phyloP scores from a whole-genome alignment of 2,329 filamentous ascomycete species.

The Aspergillus sclerotialis region DNA sequence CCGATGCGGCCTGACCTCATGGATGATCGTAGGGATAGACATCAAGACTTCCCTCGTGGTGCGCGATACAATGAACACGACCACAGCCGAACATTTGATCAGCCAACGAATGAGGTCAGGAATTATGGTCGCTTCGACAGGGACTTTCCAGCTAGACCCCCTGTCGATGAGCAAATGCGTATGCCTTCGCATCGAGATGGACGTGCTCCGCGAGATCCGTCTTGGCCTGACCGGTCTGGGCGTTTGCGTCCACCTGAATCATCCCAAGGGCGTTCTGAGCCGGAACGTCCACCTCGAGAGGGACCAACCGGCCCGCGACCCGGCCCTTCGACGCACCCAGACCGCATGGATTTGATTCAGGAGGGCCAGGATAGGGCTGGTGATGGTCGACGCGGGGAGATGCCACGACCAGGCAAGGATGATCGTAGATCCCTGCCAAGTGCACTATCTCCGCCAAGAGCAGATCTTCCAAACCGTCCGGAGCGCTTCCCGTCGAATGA shows the following conservation, averaged over 20 bases:
- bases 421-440: conserved; percentile 23
- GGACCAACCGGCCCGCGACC: conserved; percentile 16
- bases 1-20: conserved; percentile 32
- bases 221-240: conserved; percentile 31
- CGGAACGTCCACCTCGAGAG: conserved; percentile 13
- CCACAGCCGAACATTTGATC: conserved; percentile 30
- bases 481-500: conserved; percentile 33
- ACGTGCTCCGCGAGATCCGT: conserved; percentile 27
- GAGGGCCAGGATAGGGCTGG: conserved; percentile 22
- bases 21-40: conserved; percentile 34
- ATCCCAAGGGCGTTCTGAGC: conserved; percentile 15
- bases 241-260: conserved; percentile 26
- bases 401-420: conserved; percentile 25
- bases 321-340: conserved; percentile 22
- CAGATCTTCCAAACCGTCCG: conserved; percentile 25
- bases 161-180: conserved; percentile 33
- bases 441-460: conserved; percentile 19
- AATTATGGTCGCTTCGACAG: conserved; percentile 32
- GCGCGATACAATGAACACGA: conserved; percentile 31
- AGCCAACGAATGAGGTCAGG: conserved; percentile 22
- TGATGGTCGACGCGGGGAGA: conserved; percentile 24
- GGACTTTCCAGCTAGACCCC: conserved; percentile 25
- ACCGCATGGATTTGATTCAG: conserved; percentile 28
- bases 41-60: conserved; percentile 29
- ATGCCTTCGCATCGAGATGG: conserved; percentile 28